Conservation (phyloP, 768 basidiomycete genomes). For the Ramaria rubella region DNA sequence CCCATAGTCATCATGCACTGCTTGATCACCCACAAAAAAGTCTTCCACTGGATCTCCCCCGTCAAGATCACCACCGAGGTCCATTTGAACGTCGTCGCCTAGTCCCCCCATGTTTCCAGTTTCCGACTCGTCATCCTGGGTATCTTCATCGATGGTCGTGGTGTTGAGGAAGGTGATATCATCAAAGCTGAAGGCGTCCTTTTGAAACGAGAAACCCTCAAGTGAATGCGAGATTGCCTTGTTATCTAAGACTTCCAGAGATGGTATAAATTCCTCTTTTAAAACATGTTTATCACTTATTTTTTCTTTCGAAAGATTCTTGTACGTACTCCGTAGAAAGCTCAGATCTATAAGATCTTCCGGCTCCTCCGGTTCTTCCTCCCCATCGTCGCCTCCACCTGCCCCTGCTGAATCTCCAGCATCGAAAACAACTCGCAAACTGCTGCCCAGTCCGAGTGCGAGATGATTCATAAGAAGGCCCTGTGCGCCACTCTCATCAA, state of each 20-base stretch:
- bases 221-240: slow-evolving; percentile 79
- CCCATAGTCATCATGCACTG: slow-evolving; percentile 41
- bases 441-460: slow-evolving; percentile 66
- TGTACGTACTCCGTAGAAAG: slow-evolving; percentile 48
- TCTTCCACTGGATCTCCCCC: slow-evolving; percentile 42
- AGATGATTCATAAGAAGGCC: slow-evolving; percentile 97
- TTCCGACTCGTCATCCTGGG: slow-evolving; percentile 40
- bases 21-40: slow-evolving; percentile 62
- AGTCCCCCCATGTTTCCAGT: slow-evolving; percentile 31
- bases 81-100: slow-evolving; percentile 26
- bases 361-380: slow-evolving; percentile 52
- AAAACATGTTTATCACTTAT: slow-evolving; percentile 8
- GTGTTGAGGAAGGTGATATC: slow-evolving; percentile 56
- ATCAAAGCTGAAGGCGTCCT: slow-evolving; percentile 55
- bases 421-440: slow-evolving; percentile 89
- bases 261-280: slow-evolving; percentile 74
- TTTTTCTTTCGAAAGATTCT: background rate
- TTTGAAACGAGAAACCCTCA: slow-evolving; percentile 74
- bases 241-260: slow-evolving; percentile 53
- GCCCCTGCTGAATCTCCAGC: slow-evolving; percentile 86
- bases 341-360: slow-evolving; percentile 62
- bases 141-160: slow-evolving; percentile 35
- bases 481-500: slow-evolving; percentile 96
- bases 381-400: slow-evolving; percentile 64
- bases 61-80: slow-evolving; percentile 30